Evolutionary conservation across 2,329 filamentous ascomycete species (phyloP).

Genomic region (Diplodia sapinea): DNA sequence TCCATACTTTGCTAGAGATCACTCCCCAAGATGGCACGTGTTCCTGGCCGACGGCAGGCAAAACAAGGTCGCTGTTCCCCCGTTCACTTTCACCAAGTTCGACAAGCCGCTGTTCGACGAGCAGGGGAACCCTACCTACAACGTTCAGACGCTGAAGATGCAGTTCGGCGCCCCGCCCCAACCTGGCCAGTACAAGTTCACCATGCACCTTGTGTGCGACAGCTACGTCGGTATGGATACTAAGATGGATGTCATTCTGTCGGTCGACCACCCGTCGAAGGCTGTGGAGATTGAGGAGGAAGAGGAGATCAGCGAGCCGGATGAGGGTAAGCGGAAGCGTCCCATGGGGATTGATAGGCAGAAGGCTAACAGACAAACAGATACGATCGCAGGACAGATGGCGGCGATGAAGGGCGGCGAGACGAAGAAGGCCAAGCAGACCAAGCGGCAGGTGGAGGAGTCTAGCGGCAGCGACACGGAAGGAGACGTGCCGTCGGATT

Average conservation of each 20-base stretch:
- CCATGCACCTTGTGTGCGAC: conserved; percentile 92
- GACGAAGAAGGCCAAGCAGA: conserved; percentile 67
- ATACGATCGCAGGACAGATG: conserved; percentile 91
- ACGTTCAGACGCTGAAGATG: conserved; percentile 95
- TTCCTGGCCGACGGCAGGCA: conserved; percentile 95
- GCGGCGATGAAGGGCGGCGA: conserved; percentile 77
- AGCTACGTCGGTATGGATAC: conserved; percentile 94
- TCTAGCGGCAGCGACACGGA: conserved; percentile 68
- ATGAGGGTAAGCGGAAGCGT: conserved; percentile 75
- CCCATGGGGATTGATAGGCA: conserved; percentile 28
- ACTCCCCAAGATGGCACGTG: conserved; percentile 89
- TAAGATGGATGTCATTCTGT: conserved; percentile 86
- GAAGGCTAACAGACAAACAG: conserved; percentile 55
- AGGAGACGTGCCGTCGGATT: conserved; percentile 63
- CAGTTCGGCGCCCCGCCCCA: conserved; percentile 53
- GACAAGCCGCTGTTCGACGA: conserved; percentile 85
- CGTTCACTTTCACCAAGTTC: conserved; percentile 92
- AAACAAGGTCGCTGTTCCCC: conserved; percentile 94
- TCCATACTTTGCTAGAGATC: conserved; percentile 86
- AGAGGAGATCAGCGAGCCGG: conserved; percentile 96
- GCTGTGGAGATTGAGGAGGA: conserved; percentile 80
- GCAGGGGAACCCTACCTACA: conserved; percentile 84
- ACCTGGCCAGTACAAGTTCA: conserved; percentile 90
- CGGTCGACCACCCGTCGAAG: conserved; percentile 87
- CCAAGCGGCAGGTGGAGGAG: conserved; percentile 62